Base-by-base conservation (phyloP, 2,329 filamentous ascomycete genomes). In the Thelonectria discophora region DNA sequence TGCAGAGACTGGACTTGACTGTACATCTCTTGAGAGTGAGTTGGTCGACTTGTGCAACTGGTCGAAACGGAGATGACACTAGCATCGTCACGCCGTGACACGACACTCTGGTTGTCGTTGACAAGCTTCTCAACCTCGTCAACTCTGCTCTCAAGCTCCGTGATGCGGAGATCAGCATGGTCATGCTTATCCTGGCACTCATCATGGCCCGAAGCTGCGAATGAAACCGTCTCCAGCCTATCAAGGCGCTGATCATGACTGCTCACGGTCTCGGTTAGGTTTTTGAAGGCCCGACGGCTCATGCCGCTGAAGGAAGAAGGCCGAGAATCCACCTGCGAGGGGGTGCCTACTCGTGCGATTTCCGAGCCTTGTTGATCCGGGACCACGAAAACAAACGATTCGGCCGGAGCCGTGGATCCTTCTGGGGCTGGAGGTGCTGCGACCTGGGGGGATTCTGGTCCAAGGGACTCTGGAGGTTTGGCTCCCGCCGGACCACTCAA, bases 151-250 rank as follows among this genome's bases (percentile, higher is more conserved):
- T 93, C 90, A 7, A 93, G 79, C 39, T 93, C 90, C 1, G 87
- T 84, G 8, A 93, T 80, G 20, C 90, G 85, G 9, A 88, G 81
- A 65, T 93, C 91, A 46, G 86, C 74, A 49, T 86, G 78, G 34
- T 93, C 90, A 68, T 91, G 84, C 55, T 84, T 87, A 18, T 92
- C 89, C 17, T 88, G 80, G 50, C 91, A 86, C 39, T 91, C 88
- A 20, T 93, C 90, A 49, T 90, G 84, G n/a, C 84, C 83, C 17
- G 83, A 81, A 45, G 86, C 82, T 21, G 87, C 86, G 69, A 93
- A 91, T 0, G 90, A 93, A 1, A 85, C 80, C 52, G 84, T 91
- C 75, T 94, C 91, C 6, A 94, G 80, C 57, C 81, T 79, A 50
- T 91, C 88, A 12, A 94, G 75, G 2, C 91, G 87, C 54, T 85